Base-by-base conservation (phyloP, 2,329 filamentous ascomycete species). In the Fonsecaea monophora region DNA sequence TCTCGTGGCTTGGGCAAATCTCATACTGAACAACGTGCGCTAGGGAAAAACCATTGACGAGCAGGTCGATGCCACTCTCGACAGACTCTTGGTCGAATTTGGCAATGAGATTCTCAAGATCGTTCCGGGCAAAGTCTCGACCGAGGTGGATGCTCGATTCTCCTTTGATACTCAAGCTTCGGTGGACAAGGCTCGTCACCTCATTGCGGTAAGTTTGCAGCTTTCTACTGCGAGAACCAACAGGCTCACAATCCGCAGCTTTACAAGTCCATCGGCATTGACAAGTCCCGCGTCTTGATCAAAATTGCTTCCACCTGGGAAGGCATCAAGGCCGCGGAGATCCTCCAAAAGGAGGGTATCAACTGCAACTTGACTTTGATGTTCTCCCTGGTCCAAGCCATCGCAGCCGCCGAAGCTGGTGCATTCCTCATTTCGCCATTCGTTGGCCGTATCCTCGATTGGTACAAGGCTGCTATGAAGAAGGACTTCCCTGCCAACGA, bases 271-370 rank as follows among this genome's bases (percentile, higher is more conserved):
- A 84, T 91, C 77, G 95, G 95, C 73, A 92, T 99, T 81, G 84
- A 87, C 83, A 97, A 97, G 88, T 92, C 94, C 77, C 94, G 95
- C 72, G 81, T 99, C 78, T 87, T 99, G 75, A 99, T 99, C 89
- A 99, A 99, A 91, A 89, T 99, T 74, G 95, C 95, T 78, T 96
- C 95, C 68, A 99, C 95, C 81, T 99, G 93, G 92, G 95, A 99
- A 86, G 95, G 95, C 80, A 98, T 99, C 88, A 93, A 99, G 88
- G 95, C 95, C 73, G 94, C 95, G 73, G 90, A 96, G 86, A 94
- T 96, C 80, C 91, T 99, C 71, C 94, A 98, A 87, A 91, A 89
- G 77, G 89, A 99, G 85, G 91, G 90, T 78, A 89, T 99, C 85
- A 99, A 99, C 90, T 91, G 87, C 90, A 99, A 99, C 89, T 85